Percentiles rank a stretch among this genome's conserved stretches.
These are phyloP conservation scores for Stagonosporopsis vannaccii DNA, from an alignment of 2,329 filamentous ascomycete genomes.

Conservation along the genomic window DNA sequence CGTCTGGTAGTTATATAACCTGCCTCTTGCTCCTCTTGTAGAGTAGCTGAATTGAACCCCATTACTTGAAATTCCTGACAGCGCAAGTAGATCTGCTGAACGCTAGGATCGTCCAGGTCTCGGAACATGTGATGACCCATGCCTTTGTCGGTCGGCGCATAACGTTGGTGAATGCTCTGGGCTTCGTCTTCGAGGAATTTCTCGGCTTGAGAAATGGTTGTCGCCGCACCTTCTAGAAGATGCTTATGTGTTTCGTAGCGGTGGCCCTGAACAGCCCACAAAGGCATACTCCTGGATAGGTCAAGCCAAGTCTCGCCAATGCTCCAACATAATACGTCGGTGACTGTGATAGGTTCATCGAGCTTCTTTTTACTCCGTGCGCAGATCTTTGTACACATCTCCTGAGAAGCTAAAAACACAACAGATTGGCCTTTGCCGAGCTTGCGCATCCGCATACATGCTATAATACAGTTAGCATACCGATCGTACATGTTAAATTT, in stretches of 20 bases:
- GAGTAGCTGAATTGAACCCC: constrained; percentile 44
- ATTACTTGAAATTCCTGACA: constrained; percentile 38
- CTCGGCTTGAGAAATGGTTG: constrained; percentile 42
- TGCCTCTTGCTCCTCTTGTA: constrained; percentile 69
- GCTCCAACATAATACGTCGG: constrained; percentile 66
- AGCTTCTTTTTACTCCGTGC: constrained; percentile 20
- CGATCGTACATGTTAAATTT: not conserved
- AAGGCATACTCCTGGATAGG: constrained; percentile 57
- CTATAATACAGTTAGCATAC: constrained; percentile 46
- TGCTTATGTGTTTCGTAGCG: constrained; percentile 56
- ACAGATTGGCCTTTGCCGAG: constrained; percentile 72
- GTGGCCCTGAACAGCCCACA: constrained; percentile 69
- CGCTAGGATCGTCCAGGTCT: constrained; percentile 27
- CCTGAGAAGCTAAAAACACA: constrained; percentile 65
- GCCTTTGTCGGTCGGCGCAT: constrained; percentile 49
- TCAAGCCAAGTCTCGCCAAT: constrained; percentile 65
- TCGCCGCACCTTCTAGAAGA: constrained; percentile 41
- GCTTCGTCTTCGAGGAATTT: constrained; percentile 65
- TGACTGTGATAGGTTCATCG: constrained; percentile 51
- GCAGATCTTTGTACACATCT: constrained; percentile 58
- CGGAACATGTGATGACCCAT: constrained; percentile 13
- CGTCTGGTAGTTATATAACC: not conserved
- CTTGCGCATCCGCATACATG: constrained; percentile 61
- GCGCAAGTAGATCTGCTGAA: constrained; percentile 27
- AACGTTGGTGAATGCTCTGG: constrained; percentile 60